These are phyloP conservation scores for Paratinospora sagittata DNA, from an alignment of 164 flowering plant species.

Conservation along the genomic window DNA sequence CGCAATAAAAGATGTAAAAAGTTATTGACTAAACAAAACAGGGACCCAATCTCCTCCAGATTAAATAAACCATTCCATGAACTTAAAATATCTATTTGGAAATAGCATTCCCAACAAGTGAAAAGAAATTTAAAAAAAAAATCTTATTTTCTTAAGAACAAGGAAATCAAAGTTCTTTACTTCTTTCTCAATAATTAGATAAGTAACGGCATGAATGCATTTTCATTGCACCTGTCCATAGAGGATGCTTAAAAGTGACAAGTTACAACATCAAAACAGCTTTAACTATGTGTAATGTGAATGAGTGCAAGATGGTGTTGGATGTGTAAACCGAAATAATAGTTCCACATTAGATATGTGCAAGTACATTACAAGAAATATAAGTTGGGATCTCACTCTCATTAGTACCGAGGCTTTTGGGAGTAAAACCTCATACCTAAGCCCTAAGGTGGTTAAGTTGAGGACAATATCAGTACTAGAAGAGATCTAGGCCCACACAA, in stretches of 20 bases:
- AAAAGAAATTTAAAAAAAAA: too few species aligned
- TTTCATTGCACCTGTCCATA: background rate
- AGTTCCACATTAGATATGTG: too few species aligned
- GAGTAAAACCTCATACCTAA: too few species aligned
- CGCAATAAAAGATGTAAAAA: background rate
- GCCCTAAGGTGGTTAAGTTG: too few species aligned
- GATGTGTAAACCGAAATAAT: too few species aligned
- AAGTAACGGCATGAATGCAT: background rate
- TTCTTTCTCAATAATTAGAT: background rate
- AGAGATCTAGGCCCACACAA: too few species aligned
- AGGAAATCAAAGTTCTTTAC: background rate
- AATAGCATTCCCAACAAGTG: too few species aligned
- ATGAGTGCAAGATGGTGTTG: too few species aligned
- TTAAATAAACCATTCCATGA: background rate
- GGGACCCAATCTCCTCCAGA: background rate
- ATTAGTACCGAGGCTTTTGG: too few species aligned
- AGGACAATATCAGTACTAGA: too few species aligned
- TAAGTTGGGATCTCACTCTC: too few species aligned
- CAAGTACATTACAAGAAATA: too few species aligned
- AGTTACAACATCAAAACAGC: background rate
- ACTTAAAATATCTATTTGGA: background rate
- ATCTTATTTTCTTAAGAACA: background rate
- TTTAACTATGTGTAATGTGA: background rate
- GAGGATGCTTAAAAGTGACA: background rate
- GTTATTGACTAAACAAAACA: background rate